Evolutionary conservation across 2,329 filamentous ascomycete genomes (phyloP), one percentile per base, ranked within the genome.

Genomic region (Alternaria metachromatica): DNA sequence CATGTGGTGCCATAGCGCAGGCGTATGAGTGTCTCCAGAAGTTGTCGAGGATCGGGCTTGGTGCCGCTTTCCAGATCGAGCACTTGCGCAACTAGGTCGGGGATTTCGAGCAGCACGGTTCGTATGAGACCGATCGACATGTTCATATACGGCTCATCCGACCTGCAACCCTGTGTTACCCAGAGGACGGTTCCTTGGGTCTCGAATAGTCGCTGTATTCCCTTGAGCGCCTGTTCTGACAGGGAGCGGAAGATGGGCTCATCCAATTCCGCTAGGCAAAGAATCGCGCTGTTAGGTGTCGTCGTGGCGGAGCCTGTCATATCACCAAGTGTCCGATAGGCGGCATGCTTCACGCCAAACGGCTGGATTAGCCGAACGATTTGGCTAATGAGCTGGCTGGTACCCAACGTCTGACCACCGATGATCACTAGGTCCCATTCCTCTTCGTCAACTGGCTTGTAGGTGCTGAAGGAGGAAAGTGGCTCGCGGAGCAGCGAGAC

Each of bases 251-350:
- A 41, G 37, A 41, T 41, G 8, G 37, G 37, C 37, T 59, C 37
- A 49, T 62, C 62, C 6, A 65, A 41, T 28, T 65, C 59, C 21
- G 54, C 30, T 13, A 65, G 55, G 26, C 59, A 46, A 23, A 65
- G 55, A 20, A 57, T 44, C 54, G 61, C 21, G 18, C 23, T 54
- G 41, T 58, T 60, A 18, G 28, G 49, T 41, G 37, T 41, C 37
- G 37, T 41, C 37, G 3, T 41, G n/a, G 37, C 37, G 9, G 37
- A 41, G 37, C 37, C 37, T 11, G 37, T 41, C 37, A 41, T 41
- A 41, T 41, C 37, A 41, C 21, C 49, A 63, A 25, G 55, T 33
- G 20, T 43, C n/a, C 41, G 30, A 50, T 60, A 57, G 45, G 46
- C 50, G 23, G 37, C 37, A 41, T 41, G 37, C 37, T 41, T 41